Conservation (phyloP, 2,329 filamentous ascomycete genomes). For the Ramularia endophylla region DNA sequence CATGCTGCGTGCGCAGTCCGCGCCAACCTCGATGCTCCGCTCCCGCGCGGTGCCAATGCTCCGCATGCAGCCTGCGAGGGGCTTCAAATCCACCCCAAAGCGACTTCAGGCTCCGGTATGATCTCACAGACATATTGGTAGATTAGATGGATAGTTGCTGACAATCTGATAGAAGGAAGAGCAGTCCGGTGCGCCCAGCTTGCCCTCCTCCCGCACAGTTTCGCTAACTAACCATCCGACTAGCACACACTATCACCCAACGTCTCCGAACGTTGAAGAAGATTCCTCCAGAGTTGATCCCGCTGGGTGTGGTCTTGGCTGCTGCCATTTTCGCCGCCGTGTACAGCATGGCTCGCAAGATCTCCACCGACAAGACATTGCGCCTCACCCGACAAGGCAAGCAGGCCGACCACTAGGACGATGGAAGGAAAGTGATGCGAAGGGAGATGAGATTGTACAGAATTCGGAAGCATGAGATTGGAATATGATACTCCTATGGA, state of each 20-base stretch:
- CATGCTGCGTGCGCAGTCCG: conserved; percentile 30
- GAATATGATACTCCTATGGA: no score
- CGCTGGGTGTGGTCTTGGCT: conserved; percentile 82
- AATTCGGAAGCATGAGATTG: no score
- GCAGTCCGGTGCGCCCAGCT: conserved; percentile 52
- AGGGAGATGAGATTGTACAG: neutral
- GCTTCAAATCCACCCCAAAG: conserved; percentile 27
- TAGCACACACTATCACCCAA: conserved; percentile 96
- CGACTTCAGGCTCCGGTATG: conserved; percentile 31
- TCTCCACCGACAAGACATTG: conserved; percentile 85
- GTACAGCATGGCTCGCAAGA: conserved; percentile 79
- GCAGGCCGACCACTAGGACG: conserved; percentile 18
- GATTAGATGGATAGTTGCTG: conserved; percentile 3
- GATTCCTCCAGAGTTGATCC: conserved; percentile 89
- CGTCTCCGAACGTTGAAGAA: conserved; percentile 82
- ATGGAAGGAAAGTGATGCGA: neutral
- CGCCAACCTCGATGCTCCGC: conserved; percentile 25
- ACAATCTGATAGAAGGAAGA: conserved; percentile 53
- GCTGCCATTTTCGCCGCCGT: conserved; percentile 67
- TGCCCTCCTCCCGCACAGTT: neutral
- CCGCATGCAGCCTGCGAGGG: conserved; percentile 28
- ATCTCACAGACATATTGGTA: conserved; percentile 1
- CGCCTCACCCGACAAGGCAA: conserved; percentile 69
- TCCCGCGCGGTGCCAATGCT: conserved; percentile 33
- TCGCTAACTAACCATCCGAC: conserved; percentile 7